Conservation (phyloP, 495 filamentous ascomycete genomes). For the Pseudoneurospora amorphoporcata region DNA sequence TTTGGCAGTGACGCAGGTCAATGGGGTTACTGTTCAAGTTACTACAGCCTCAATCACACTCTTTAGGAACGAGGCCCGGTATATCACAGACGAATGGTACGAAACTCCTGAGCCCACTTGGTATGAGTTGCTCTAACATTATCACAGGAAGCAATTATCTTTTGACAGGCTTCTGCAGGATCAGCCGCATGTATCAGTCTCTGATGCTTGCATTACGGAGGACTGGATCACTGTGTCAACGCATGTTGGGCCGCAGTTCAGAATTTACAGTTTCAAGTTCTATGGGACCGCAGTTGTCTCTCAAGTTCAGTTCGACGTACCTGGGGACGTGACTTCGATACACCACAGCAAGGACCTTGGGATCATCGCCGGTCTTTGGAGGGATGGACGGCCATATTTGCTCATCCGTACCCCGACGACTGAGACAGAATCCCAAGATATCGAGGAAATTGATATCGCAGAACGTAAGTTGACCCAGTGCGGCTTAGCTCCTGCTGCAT, state of each 20-base stretch:
- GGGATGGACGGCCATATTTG: slow-evolving; percentile 15
- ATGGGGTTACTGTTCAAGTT: slow-evolving; percentile 40
- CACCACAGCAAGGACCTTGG: slow-evolving; percentile 13
- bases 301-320: slow-evolving; percentile 15
- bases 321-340: slow-evolving; percentile 34
- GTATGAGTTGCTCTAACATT: slow-evolving; percentile 1
- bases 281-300: slow-evolving; percentile 9
- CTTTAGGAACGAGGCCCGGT: neutral
- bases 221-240: slow-evolving; percentile 27
- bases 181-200: slow-evolving; percentile 11
- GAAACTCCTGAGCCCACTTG: neutral
- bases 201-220: slow-evolving; percentile 22
- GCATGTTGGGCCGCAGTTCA: slow-evolving; percentile 18
- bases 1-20: slow-evolving; percentile 37
- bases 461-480: slow-evolving; percentile 7
- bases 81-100: neutral
- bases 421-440: neutral
- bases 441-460: slow-evolving; percentile 6
- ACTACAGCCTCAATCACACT: slow-evolving; percentile 25
- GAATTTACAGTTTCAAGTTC: slow-evolving; percentile 23
- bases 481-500: neutral
- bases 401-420: slow-evolving; percentile 4
- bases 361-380: slow-evolving; percentile 24
- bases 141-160: slow-evolving; percentile 16
- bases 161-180: slow-evolving; percentile 16